Conservation (phyloP, 2,329 filamentous ascomycete species). For the Xylogone sp. region DNA sequence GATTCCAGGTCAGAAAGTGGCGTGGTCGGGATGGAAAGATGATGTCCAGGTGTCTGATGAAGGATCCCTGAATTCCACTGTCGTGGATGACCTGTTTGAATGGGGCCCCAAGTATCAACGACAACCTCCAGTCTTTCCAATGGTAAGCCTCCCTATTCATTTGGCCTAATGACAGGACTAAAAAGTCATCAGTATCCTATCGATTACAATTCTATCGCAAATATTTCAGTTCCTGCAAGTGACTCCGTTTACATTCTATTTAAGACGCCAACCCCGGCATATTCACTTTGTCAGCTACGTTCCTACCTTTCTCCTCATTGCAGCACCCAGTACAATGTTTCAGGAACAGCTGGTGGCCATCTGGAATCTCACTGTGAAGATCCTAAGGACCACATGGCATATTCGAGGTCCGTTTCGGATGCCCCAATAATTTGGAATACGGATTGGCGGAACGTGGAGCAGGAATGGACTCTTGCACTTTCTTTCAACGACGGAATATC, state of each 20-base stretch:
- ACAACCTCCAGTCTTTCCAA: conserved; percentile 48
- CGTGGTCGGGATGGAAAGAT: conserved; percentile 31
- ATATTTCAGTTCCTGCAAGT: conserved; percentile 42
- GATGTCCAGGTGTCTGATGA: conserved; percentile 34
- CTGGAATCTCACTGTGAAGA: conserved; percentile 62
- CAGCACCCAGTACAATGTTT: conserved; percentile 57
- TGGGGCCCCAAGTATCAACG: conserved; percentile 55
- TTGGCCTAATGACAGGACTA: background rate
- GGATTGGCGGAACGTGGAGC: conserved; percentile 54
- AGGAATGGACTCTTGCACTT: conserved; percentile 51
- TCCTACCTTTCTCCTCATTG: conserved; percentile 63
- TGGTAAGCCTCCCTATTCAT: conserved; percentile 28
- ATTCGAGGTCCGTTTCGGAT: conserved; percentile 39
- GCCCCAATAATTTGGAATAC: conserved; percentile 28
- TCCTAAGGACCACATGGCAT: conserved; percentile 48
- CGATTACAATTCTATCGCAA: conserved; percentile 64
- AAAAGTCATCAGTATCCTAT: conserved; percentile 43
- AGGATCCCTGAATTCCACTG: conserved; percentile 51
- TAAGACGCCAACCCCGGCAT: conserved; percentile 45
- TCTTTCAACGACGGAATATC: conserved; percentile 52
- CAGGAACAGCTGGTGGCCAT: conserved; percentile 52
- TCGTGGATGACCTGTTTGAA: conserved; percentile 66
- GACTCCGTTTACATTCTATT: conserved; percentile 65
- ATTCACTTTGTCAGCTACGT: conserved; percentile 64
- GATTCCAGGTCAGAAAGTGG: conserved; percentile 30